A percentile compares a stretch with the other conserved stretches of the same genome.
Evolutionary conservation across 495 filamentous ascomycete genomes (phyloP).

Genomic region (Chlorociboria aeruginascens): DNA sequence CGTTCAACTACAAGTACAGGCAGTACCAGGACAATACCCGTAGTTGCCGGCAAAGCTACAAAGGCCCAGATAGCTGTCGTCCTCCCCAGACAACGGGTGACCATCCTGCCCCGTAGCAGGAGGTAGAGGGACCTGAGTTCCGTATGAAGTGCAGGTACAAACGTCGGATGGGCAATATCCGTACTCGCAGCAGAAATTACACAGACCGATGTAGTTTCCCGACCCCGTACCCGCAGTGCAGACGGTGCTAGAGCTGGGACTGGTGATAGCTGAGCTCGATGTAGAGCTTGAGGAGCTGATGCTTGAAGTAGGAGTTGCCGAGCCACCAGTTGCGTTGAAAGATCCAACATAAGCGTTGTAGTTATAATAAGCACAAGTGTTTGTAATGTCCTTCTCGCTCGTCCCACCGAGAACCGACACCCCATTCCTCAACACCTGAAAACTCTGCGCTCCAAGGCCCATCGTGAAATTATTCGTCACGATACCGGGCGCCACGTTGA

Average conservation of each 20-base stretch:
- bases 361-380: constrained; percentile 45
- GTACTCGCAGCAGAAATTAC: constrained; percentile 14
- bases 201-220: constrained; percentile 16
- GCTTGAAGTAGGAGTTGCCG: background rate
- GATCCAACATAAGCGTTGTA: constrained; percentile 48
- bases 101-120: constrained; percentile 4
- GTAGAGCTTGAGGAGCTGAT: background rate
- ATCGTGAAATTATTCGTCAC: constrained; percentile 37
- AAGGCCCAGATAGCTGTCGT: constrained; percentile 12
- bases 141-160: constrained; percentile 12
- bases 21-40: constrained; percentile 14
- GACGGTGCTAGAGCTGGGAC: background rate
- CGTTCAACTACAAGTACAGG: background rate
- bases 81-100: constrained; percentile 5
- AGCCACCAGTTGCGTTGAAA: constrained; percentile 24
- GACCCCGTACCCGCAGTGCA: constrained; percentile 12
- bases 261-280: background rate
- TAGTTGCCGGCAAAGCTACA: constrained; percentile 17
- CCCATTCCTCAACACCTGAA: constrained; percentile 33
- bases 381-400: constrained; percentile 38
- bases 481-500: constrained; percentile 39
- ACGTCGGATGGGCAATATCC: constrained; percentile 14
- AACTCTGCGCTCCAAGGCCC: constrained; percentile 41
- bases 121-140: constrained; percentile 8
- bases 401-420: constrained; percentile 36